Percentiles rank a stretch among this genome's conserved stretches.
Evolutionary conservation across 768 basidiomycete species (phyloP).

Genomic region (Lentinula detonsa): DNA sequence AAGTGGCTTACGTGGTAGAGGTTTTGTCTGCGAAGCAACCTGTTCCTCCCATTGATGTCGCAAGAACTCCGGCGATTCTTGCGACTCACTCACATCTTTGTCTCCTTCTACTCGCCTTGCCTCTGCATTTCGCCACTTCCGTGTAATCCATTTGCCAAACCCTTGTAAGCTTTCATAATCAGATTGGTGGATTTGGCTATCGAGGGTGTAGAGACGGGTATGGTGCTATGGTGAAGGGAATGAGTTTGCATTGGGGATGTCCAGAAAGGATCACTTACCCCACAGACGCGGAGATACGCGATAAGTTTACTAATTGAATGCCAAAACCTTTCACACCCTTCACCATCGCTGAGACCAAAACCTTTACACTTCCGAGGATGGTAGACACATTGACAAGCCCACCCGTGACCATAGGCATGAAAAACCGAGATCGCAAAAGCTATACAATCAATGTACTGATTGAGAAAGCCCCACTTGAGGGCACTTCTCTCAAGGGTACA

Average conservation of each 20-base stretch:
- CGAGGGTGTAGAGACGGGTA: background rate
- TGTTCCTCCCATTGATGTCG: too few relatives aligned
- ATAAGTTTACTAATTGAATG: conserved; percentile 15
- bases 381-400: conserved; percentile 29
- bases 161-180: too few relatives aligned
- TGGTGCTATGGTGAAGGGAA: background rate
- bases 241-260: background rate
- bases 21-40: too few relatives aligned
- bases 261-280: conserved; percentile 6
- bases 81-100: too few relatives aligned
- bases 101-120: too few relatives aligned
- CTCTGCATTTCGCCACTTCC: too few relatives aligned
- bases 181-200: background rate
- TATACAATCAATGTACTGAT: conserved; percentile 15
- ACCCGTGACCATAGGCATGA: conserved; percentile 34
- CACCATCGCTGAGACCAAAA: conserved; percentile 20
- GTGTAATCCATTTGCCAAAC: too few relatives aligned
- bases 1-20: too few relatives aligned
- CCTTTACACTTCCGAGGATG: conserved; percentile 23
- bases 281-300: conserved; percentile 11
- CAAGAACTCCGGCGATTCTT: too few relatives aligned
- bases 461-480: conserved; percentile 19
- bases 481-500: conserved; percentile 26
- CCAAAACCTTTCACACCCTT: conserved; percentile 21
- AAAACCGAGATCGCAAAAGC: conserved; percentile 25